Evolutionary conservation across 495 filamentous ascomycete genomes (phyloP), one percentile per base, ranked within the genome.

Genomic region (Aspergillus affinis): DNA sequence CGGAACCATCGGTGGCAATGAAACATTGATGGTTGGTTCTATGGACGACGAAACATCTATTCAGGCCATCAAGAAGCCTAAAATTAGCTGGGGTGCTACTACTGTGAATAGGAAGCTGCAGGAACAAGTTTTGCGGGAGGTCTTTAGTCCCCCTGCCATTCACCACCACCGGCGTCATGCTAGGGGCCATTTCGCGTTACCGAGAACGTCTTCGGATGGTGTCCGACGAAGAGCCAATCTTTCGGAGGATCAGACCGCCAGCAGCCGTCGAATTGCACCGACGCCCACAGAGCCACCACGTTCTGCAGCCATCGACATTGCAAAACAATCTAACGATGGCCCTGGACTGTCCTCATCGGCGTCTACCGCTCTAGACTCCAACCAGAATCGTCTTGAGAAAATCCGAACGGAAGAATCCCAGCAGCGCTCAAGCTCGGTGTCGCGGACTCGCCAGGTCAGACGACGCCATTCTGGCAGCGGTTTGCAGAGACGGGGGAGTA

Each of bases 111-210:
- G 86, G 57, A 86, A 86, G 60, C 75, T 98, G 19, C 86, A 92
- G 50, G 92, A 96, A 65, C 90, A 97, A 69, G 93, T 98, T 19
- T 86, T 98, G 55, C 87, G 92, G 57, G 94, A 98, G 69, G 94
- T 96, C 0, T 98, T 98, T 72, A 81, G 90, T 46, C 91, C 91
- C 30, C 88, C 92, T 54, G 85, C 88, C 3, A 88, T 96, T 55
- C 85, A 88, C 69, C 84, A 80, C 47, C 84, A 86, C 58, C 78
- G 81, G 30, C 80, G 83, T 46, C 86, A 88, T 61, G 79, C 81
- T 32, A 80, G 84, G 9, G 85, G 88, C 26, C 86, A 88, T 66
- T 77, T 86, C 29, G 78, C 79, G 27, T 67, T 89, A 41, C 80
- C 69, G 29, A 69, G 77, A 63, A 70, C 72, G n/a, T 60, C 68